Conservation (phyloP, 768 basidiomycete species). For the Boletus eberwhitei region DNA sequence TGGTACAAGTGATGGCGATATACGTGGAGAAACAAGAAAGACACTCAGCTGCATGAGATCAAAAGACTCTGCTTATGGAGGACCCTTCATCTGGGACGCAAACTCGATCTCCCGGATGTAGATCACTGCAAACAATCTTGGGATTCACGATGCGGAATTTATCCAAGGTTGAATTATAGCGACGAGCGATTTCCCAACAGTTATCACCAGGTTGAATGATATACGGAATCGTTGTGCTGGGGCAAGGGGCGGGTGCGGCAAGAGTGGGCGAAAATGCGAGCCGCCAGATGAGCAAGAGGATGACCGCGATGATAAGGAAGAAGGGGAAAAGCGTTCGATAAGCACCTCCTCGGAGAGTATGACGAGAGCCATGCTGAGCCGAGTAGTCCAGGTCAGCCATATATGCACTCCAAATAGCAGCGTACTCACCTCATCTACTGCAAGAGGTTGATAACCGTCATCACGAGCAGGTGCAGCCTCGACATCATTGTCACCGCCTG, state of each 20-base stretch:
- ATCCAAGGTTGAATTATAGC: conserved; percentile 48
- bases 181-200: conserved; percentile 60
- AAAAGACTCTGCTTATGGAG: conserved; percentile 31
- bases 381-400: conserved; percentile 16
- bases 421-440: conserved; percentile 44
- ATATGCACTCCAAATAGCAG: neutral
- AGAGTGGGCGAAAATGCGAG: conserved; percentile 42
- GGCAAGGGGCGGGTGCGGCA: conserved; percentile 25
- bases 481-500: conserved; percentile 40
- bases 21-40: conserved; percentile 1
- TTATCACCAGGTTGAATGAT: conserved; percentile 56
- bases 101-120: conserved; percentile 60
- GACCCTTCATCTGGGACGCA: conserved; percentile 50
- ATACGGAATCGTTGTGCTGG: conserved; percentile 41
- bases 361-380: conserved; percentile 32
- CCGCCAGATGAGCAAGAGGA: conserved; percentile 63
- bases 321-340: conserved; percentile 69
- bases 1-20: conserved; percentile 20
- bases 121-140: conserved; percentile 49
- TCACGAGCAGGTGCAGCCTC: conserved; percentile 53
- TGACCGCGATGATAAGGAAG: conserved; percentile 63
- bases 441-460: conserved; percentile 58
- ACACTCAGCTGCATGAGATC: neutral
- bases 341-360: conserved; percentile 37
- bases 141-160: conserved; percentile 51